A percentile compares a stretch with the other conserved stretches of the same genome.
These are phyloP conservation scores for Chytriomyces confervae DNA, from an alignment of 192 early-diverging fungal genomes.

Conservation along the genomic window DNA sequence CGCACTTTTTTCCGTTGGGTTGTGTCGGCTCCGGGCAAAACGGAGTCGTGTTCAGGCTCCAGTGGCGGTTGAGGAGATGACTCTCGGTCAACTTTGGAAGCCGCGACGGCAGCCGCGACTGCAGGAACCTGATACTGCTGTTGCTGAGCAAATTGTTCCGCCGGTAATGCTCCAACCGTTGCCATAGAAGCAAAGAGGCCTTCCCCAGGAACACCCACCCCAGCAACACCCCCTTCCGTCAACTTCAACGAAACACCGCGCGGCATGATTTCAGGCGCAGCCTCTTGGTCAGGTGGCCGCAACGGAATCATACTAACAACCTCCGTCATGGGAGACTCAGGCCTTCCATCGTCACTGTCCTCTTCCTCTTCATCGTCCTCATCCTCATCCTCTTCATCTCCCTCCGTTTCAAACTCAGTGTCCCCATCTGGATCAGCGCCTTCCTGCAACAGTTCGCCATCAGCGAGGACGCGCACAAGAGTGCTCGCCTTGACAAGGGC, in stretches of 20 bases:
- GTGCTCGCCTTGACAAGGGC: constrained; percentile 17
- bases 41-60: not conserved
- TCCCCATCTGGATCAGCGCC: constrained; percentile 7
- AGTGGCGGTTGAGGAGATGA: not conserved
- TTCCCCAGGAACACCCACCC: not conserved
- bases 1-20: constrained; percentile 45
- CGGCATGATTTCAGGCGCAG: constrained; percentile 19
- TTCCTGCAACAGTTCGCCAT: not conserved
- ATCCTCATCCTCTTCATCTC: constrained; percentile 11
- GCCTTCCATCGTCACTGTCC: constrained; percentile 19
- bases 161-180: not conserved
- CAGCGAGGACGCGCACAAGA: constrained; percentile 11
- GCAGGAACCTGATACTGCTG: not conserved
- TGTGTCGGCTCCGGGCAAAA: not conserved
- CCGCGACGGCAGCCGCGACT: not conserved
- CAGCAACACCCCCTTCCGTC: not conserved
- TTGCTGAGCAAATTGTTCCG: too few relatives aligned
- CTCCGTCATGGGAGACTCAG: constrained; percentile 14
- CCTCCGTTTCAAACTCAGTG: constrained; percentile 10
- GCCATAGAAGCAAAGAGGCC: not conserved
- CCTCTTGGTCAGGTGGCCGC: constrained; percentile 7
- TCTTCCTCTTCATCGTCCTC: constrained; percentile 18
- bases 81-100: not conserved
- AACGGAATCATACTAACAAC: constrained; percentile 18
- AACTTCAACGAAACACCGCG: constrained; percentile 25